phyloP scores from a whole-genome alignment of 352 stramenopile genomes.

The Globisporangium abappressorium region DNA sequence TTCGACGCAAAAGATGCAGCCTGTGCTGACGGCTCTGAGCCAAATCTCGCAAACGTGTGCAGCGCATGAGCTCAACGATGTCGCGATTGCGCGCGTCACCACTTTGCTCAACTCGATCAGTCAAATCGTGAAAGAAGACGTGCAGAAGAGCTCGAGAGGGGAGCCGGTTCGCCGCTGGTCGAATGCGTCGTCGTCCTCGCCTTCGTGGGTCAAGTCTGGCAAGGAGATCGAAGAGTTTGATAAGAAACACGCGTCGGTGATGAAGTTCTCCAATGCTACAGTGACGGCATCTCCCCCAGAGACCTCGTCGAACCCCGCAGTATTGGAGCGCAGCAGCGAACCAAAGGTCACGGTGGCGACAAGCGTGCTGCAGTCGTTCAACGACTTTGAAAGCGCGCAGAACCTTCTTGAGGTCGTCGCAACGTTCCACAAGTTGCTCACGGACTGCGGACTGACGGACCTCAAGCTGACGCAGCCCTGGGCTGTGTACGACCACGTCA shows the following conservation, averaged over 20 bases:
- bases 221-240: constrained; percentile 40
- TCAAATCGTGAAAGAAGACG: constrained; percentile 64
- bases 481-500: constrained; percentile 68
- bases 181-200: constrained; percentile 20
- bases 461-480: constrained; percentile 48
- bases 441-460: constrained; percentile 50
- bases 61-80: constrained; percentile 55
- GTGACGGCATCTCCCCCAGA: neutral
- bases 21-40: constrained; percentile 38
- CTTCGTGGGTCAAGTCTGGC: constrained; percentile 36
- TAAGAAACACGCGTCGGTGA: constrained; percentile 12
- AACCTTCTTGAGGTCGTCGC: constrained; percentile 56
- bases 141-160: constrained; percentile 38
- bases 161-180: constrained; percentile 46
- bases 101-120: constrained; percentile 64
- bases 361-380: constrained; percentile 57
- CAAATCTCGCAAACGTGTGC: constrained; percentile 55
- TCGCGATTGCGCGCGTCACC: constrained; percentile 60
- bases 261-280: neutral
- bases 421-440: constrained; percentile 54
- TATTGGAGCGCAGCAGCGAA: constrained; percentile 27
- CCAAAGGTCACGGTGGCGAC: constrained; percentile 34
- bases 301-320: constrained; percentile 8
- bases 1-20: constrained; percentile 33
- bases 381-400: constrained; percentile 56